These are phyloP conservation scores for Diplodia scrobiculata DNA, from an alignment of 2,329 filamentous ascomycete genomes.

Conservation along the genomic window DNA sequence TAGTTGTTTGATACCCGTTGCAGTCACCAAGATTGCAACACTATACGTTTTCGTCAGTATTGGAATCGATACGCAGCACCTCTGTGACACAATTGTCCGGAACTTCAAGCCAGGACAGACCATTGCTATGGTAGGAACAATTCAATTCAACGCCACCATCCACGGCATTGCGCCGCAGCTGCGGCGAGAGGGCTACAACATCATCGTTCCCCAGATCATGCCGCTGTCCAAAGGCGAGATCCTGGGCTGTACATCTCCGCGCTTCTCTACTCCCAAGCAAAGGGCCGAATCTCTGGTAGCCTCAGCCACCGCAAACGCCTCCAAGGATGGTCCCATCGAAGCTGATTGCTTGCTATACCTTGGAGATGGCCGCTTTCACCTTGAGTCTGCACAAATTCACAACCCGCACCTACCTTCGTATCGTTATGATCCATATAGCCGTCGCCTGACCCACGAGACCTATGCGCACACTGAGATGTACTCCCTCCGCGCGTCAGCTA, in stretches of 20 bases:
- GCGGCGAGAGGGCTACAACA: slow-evolving; percentile 78
- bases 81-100: slow-evolving; percentile 80
- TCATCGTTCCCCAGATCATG: slow-evolving; percentile 88
- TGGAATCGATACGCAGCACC: slow-evolving; percentile 85
- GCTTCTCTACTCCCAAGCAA: slow-evolving; percentile 50
- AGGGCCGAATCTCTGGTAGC: slow-evolving; percentile 8
- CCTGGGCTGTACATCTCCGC: slow-evolving; percentile 89
- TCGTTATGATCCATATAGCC: slow-evolving; percentile 93
- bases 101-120: slow-evolving; percentile 86
- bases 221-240: slow-evolving; percentile 95
- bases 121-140: slow-evolving; percentile 91
- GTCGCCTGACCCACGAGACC: slow-evolving; percentile 84
- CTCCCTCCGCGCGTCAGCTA: slow-evolving; percentile 73
- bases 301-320: slow-evolving; percentile 41
- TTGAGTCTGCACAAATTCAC: slow-evolving; percentile 99
- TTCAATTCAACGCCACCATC: slow-evolving; percentile 97
- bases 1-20: slow-evolving; percentile 92
- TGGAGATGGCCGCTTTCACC: slow-evolving; percentile 89
- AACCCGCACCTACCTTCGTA: slow-evolving; percentile 90
- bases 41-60: slow-evolving; percentile 99
- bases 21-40: slow-evolving; percentile 94
- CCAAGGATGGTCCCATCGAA: slow-evolving; percentile 45
- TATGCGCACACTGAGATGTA: slow-evolving; percentile 95
- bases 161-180: slow-evolving; percentile 79
- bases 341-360: slow-evolving; percentile 85